Evolutionary conservation across 495 filamentous ascomycete species (phyloP), one percentile per base, ranked within the genome.

Genomic region (Chaetomium cochliodes): DNA sequence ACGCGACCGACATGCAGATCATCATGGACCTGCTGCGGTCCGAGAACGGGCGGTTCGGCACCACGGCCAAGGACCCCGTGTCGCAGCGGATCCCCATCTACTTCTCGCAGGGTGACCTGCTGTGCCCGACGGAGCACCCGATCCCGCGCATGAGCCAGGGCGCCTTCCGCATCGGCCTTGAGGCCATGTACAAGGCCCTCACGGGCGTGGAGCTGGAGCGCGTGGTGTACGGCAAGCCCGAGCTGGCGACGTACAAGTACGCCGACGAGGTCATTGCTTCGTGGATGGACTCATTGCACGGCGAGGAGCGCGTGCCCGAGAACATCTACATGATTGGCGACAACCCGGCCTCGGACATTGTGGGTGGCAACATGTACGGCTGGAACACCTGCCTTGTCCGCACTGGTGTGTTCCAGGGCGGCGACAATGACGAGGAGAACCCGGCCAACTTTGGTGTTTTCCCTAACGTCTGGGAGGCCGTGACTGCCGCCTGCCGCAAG

Each of bases 371-470:
- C 79, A 88, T 88, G 82, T 90, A 92, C 77, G 87, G 88, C 60
- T 92, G 89, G 89, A 91, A 92, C 77, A 91, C 89, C n/a, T 82
- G 83, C 54, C 88, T 96, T 69, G 91, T 98, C 63, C 86, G 89
- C 26, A 76, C 81, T 0, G 82, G 83, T 61, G 79, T 83, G 13
- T 82, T 79, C 70, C 74, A 78, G 56, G 76, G 79, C 37, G 80
- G 96, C 22, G 87, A 90, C 63, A 84, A 87, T 52, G 96, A 98
- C 75, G 94, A 98, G 79, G 92, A 93, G 67, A 92, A 97, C 74
- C 94, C 94, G 16, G 93, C 94, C 64, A 91, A 91, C 76, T 88
- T 96, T 76, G 94, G 94, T 39, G 84, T 98, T 57, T 97, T 91
- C 81, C 73, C 78, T 60, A 85, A 87, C 65, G 93, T 97, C 71